Evolutionary conservation across 306 rosid genomes (phyloP).

Genomic region (Vigna radiata): DNA sequence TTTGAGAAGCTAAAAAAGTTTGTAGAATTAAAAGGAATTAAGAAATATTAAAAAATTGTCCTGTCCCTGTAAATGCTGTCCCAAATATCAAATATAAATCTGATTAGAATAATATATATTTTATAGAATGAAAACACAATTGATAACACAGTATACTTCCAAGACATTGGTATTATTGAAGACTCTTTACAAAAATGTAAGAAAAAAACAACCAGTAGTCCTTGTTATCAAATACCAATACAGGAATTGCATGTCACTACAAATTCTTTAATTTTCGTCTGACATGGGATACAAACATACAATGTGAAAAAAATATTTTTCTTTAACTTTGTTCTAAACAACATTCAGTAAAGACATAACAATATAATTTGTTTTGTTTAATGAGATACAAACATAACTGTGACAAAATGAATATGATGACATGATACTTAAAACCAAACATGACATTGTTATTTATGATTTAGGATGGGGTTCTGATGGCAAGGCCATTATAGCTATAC

Average conservation of each 20-base stretch:
- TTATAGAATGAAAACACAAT: background rate
- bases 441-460: background rate
- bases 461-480: constrained; percentile 90
- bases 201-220: background rate
- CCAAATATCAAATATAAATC: background rate
- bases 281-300: background rate
- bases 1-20: no score
- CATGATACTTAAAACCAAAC: background rate
- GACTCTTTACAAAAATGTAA: background rate
- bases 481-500: constrained; percentile 63
- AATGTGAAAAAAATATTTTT: background rate
- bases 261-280: constrained; percentile 9
- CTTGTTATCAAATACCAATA: background rate
- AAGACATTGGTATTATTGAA: constrained; percentile 21
- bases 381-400: background rate
- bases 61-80: background rate
- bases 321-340: no score
- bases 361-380: background rate
- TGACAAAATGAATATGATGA: no score
- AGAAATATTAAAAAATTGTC: no score
- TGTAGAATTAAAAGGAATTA: no score
- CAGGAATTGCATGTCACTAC: background rate
- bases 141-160: constrained; percentile 18
- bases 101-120: background rate
- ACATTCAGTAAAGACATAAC: background rate